Base-by-base conservation (phyloP, 768 basidiomycete species). In the Hysterangium stoloniferum region DNA sequence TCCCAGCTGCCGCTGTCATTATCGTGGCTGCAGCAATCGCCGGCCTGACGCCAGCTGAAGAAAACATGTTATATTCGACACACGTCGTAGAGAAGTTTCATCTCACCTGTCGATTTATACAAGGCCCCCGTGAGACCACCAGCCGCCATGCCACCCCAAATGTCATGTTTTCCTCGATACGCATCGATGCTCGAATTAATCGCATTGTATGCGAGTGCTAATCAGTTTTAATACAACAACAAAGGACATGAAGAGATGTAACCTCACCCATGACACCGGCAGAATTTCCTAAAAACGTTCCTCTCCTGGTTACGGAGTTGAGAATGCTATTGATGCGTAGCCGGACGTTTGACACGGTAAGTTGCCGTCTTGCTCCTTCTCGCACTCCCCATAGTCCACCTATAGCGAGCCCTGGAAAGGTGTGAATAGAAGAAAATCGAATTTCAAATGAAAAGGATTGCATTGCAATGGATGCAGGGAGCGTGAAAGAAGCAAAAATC, bases 231-330 rank as follows among this genome's bases (percentile, higher is more conserved):
- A 31, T 56, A 59, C 66, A 57, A 54, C 53, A 57, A 65, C 57
- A 62, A 56, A 55, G n/a, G n/a, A n/a, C n/a, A n/a, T n/a, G n/a
- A n/a, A n/a, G 20, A 64, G 20, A 31, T n/a, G 40, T 12, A 13
- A 78, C n/a, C 88, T 68, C 61, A 97, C 96, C 96, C 56, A 98
- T 74, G 55, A 97, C 89, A 66, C 96, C 96, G 65, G 94, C 89
- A 62, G 92, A 96, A 74, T 98, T 99, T 62, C 93, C 96, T 69
- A 96, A 84, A 71, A 95, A 96, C 40, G 91, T 95, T 28, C 96
- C 96, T 70, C 96, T 79, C 71, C 95, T 75, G 54, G 96, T 98
- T 66, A 95, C 82, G 64, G 91, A 88, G 76, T 98, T 99, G 58
- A 99, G 78, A 54, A 99, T 71, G 66, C 91, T 94, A 71, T 98